Base-by-base conservation (phyloP, 2,329 filamentous ascomycete species). In the Colletotrichum ledebouriae region DNA sequence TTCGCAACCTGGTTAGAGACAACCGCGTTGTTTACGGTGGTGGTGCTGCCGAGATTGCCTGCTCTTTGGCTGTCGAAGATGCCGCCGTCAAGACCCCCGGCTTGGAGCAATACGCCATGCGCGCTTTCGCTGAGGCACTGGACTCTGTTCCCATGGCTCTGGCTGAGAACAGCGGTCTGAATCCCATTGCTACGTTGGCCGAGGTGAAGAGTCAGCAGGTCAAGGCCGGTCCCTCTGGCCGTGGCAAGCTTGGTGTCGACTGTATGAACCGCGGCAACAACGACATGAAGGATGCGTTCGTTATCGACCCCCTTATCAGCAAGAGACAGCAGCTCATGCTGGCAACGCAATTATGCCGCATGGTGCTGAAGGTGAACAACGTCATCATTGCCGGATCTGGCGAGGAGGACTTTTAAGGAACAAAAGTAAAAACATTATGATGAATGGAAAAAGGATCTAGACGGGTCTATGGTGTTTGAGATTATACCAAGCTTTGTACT, bases 101-200 rank as follows among this genome's bases (percentile, higher is more conserved):
- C n/a, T 89, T 99, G 44, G 95, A 98, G 83, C 96, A 99, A 82
- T 99, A 99, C 81, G 94, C 95, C 72, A 99, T 99, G 95, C 93
- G 96, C 70, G 96, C 96, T 25, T 99, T 99, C 78, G 89, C 96
- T 70, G 95, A 98, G 80, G 97, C 96, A 5, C 89, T 99, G 41
- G 96, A 99, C 80, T 87, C 93, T 2, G 87, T 99, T 1, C 96
- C 96, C 39, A 96, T 99, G 94, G 94, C 96, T 2, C 87, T 99
- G 69, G 94, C 96, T 10, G 95, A 99, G 87, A 99, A 99, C 87
- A 97, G 93, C 73, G 96, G 96, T 71, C 85, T 98, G 71, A 97
- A 94, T 82, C 94, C 96, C 15, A 99, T 99, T 75, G 94, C 98
- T 76, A 97, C 95, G 7, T 87, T 99, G 64, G 95, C 96, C 41